Evolutionary conservation across 352 stramenopile species (phyloP), one percentile per base, ranked within the genome.

Genomic region (Phytophthora sojae): DNA sequence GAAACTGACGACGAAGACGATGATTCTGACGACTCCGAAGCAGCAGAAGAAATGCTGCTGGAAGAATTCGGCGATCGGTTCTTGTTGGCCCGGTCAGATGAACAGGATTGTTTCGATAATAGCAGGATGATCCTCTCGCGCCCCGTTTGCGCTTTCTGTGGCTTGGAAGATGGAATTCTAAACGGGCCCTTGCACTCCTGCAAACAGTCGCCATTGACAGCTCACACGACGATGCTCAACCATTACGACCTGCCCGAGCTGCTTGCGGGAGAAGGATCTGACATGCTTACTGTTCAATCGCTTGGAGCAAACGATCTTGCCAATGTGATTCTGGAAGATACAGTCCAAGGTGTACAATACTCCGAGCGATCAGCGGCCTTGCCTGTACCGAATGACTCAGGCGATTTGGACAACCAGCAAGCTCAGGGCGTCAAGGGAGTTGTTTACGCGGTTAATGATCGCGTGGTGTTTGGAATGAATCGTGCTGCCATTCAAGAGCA

Each of bases 151-250:
- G 71, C 64, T 14, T 89, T 92, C 53, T 94, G 86, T 21, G 76
- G 73, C 14, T 69, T 94, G 17, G 84, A 85, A 69, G 83, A 92
- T 61, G 83, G 78, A 3, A 83, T 94, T 44, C 64, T 94, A 30
- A 94, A 91, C 21, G 85, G 86, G 8, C 42, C 71, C 12, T 67
- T 94, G 17, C 61, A 79, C 15, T 26, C 39, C 17, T 94, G 70
- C 56, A 88, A 83, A 29, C 83, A 81, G 44, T 93, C 78, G n/a
- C 76, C 82, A 12, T 53, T 91, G 61, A 89, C 71, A 61, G 56
- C 45, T 50, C 69, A 70, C 12, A 78, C 71, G 32, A 80, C 73
- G 47, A 63, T 77, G 52, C 32, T 92, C 17, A 75, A 84, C n/a
- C 51, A 85, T 4, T 89, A 89, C 55, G 77, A 88, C 32, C 11